A percentile compares a stretch with the other conserved stretches of the same genome.
Conservation (phyloP, 129 eudicot genomes). For the Calendula officinalis region DNA sequence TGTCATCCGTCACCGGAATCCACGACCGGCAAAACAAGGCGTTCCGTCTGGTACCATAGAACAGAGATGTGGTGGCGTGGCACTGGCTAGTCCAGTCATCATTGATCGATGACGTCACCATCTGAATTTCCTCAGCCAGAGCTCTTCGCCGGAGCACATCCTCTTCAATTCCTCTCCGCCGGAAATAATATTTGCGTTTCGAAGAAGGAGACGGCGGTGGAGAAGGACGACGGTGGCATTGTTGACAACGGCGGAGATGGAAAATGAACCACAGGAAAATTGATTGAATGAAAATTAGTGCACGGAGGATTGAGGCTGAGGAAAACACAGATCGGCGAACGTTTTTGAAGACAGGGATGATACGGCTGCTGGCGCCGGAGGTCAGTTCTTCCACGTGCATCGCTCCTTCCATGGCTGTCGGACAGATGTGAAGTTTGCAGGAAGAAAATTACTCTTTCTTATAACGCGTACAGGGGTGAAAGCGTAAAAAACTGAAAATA, state of each 20-base stretch:
- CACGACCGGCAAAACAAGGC: slow-evolving; percentile 94
- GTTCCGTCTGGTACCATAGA: slow-evolving; percentile 59
- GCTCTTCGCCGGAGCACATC: slow-evolving; percentile 71
- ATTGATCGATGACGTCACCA: slow-evolving; percentile 31
- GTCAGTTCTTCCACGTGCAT: slow-evolving; percentile 71
- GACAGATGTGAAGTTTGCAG: slow-evolving; percentile 6
- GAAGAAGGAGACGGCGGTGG: slow-evolving; percentile 42
- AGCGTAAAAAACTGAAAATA: background rate
- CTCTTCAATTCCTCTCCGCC: slow-evolving; percentile 55
- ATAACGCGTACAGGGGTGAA: slow-evolving; percentile 11
- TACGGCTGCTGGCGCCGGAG: slow-evolving; percentile 97
- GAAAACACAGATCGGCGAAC: slow-evolving; percentile 51
- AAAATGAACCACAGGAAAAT: slow-evolving; percentile 59
- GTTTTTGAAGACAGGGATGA: slow-evolving; percentile 69
- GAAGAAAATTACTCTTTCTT: slow-evolving; percentile 10
- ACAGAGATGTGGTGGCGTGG: slow-evolving; percentile 50
- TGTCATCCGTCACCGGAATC: slow-evolving; percentile 60
- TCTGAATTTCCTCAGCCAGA: slow-evolving; percentile 58
- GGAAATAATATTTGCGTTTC: slow-evolving; percentile 35
- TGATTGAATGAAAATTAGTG: slow-evolving; percentile 54
- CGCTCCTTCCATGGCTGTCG: slow-evolving; percentile 43
- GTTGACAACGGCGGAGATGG: slow-evolving; percentile 41
- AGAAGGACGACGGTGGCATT: slow-evolving; percentile 27
- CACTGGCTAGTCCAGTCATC: slow-evolving; percentile 34
- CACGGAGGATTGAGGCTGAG: slow-evolving; percentile 48